Evolutionary conservation across 352 stramenopile species (phyloP).

Genomic region (Phytophthora pseudosyringae): DNA sequence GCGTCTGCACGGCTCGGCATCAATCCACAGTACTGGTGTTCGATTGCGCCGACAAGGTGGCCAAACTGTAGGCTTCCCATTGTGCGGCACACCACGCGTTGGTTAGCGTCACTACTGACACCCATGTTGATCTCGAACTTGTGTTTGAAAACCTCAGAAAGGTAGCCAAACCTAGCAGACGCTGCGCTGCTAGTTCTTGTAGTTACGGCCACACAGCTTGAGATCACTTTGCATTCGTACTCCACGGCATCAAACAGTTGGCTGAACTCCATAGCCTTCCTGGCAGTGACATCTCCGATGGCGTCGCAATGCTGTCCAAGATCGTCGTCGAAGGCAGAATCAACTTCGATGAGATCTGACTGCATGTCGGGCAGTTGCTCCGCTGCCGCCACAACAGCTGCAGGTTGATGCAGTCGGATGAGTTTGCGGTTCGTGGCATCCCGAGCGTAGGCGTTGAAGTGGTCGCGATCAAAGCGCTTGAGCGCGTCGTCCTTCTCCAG

Average conservation of each 20-base stretch:
- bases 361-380: background rate
- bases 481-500: background rate
- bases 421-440: conserved; percentile 10
- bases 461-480: background rate
- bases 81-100: too few species aligned
- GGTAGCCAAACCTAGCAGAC: background rate
- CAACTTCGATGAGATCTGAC: background rate
- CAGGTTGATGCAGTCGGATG: conserved; percentile 10
- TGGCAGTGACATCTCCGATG: background rate
- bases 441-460: background rate
- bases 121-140: too few species aligned
- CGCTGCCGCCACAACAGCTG: background rate
- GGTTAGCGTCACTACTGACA: too few species aligned
- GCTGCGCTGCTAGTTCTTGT: background rate
- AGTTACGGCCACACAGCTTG: background rate
- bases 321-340: background rate
- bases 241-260: background rate
- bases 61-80: too few species aligned
- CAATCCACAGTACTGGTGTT: too few species aligned
- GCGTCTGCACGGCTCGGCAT: too few species aligned
- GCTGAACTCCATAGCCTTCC: background rate
- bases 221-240: background rate
- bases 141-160: too few species aligned
- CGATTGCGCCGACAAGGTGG: too few species aligned
- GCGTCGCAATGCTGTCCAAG: background rate